phyloP scores from a whole-genome alignment of 257 asterid genomes.

The Salvia hispanica region DNA sequence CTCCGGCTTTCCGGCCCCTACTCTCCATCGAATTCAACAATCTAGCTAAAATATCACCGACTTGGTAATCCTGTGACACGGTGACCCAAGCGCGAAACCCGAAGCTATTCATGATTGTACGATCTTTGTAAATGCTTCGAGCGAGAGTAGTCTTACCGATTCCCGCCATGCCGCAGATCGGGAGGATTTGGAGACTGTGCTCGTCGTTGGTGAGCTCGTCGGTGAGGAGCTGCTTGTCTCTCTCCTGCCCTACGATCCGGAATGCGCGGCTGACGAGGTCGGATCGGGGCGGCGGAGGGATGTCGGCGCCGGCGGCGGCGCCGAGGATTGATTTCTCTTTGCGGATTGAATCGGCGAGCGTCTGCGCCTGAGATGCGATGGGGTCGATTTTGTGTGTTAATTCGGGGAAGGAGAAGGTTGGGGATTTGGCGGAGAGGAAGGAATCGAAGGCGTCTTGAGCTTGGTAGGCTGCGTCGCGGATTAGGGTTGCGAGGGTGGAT shows the following conservation, averaged over 20 bases:
- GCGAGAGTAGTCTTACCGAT: conserved; percentile 50
- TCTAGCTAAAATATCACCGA: conserved; percentile 25
- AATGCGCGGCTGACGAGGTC: not conserved
- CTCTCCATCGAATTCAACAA: conserved; percentile 31
- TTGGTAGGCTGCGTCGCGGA: conserved; percentile 32
- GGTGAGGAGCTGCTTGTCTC: not conserved
- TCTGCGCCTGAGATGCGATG: conserved; percentile 1
- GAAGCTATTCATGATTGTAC: not conserved
- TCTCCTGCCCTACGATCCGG: conserved; percentile 19
- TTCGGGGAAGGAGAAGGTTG: conserved; percentile 1
- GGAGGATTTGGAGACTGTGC: conserved; percentile 6
- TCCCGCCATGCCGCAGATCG: conserved; percentile 40
- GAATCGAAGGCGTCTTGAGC: conserved; percentile 36
- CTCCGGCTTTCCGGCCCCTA: conserved; percentile 22
- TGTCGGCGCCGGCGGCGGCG: conserved; percentile 1
- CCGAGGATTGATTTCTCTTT: not conserved
- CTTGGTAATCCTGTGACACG: conserved; percentile 29
- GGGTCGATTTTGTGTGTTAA: not conserved
- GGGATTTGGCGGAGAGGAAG: conserved; percentile 24
- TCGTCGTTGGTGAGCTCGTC: not conserved
- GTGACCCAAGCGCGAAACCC: conserved; percentile 42
- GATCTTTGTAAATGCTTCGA: conserved; percentile 32
- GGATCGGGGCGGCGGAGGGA: conserved; percentile 19
- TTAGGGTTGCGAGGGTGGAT: conserved; percentile 15
- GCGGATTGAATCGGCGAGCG: conserved; percentile 15